Evolutionary conservation across 768 basidiomycete species (phyloP).

Genomic region (Boletus tylopilopsis): DNA sequence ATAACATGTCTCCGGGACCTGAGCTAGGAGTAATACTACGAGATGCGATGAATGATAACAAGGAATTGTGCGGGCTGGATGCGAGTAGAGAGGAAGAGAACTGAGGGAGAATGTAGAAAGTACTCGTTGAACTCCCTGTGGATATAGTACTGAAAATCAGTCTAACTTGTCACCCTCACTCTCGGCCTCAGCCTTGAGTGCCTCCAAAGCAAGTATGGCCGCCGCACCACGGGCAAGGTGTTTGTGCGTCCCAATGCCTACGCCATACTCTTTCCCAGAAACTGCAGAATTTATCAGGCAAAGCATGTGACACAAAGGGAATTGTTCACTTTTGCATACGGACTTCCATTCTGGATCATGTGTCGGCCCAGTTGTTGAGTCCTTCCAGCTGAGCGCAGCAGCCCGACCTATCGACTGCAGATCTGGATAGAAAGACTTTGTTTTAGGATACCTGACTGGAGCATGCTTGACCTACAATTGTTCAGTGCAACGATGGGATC

Average conservation of each 20-base stretch:
- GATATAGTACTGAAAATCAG: background rate
- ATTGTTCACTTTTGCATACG: conserved; percentile 52
- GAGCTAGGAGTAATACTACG: conserved; percentile 9
- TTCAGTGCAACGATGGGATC: conserved; percentile 35
- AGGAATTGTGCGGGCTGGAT: background rate
- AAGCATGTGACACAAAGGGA: conserved; percentile 1
- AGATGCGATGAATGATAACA: background rate
- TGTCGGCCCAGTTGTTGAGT: conserved; percentile 40
- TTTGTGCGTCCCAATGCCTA: conserved; percentile 49
- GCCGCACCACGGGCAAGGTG: conserved; percentile 47
- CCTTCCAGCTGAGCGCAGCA: conserved; percentile 52
- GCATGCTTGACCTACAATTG: conserved; percentile 34
- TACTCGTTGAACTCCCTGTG: too few relatives aligned
- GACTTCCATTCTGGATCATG: conserved; percentile 53
- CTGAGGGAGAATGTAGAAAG: background rate
- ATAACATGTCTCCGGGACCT: conserved; percentile 8
- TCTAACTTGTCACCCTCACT: conserved; percentile 11
- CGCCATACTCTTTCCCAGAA: conserved; percentile 45
- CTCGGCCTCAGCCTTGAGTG: conserved; percentile 29
- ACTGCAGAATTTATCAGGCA: conserved; percentile 37
- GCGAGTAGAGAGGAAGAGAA: background rate
- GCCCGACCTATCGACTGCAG: conserved; percentile 45
- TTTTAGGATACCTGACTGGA: background rate
- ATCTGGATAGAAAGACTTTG: conserved; percentile 35
- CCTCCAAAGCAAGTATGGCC: conserved; percentile 31